Evolutionary conservation across 768 basidiomycete species (phyloP), one percentile per base, ranked within the genome.

Genomic region (Suillus tomentosus): DNA sequence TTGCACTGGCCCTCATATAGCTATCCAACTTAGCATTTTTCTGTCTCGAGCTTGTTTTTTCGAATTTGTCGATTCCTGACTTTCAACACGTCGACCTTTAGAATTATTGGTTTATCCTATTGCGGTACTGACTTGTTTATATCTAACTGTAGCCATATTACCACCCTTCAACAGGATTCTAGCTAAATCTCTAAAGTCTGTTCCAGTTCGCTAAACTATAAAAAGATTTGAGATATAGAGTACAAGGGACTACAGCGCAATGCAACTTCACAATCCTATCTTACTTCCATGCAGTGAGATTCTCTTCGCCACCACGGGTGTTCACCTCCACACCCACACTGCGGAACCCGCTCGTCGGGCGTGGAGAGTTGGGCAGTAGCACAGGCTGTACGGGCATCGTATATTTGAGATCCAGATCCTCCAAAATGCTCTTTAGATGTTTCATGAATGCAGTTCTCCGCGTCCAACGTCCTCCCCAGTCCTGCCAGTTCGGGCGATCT

Each of bases 401-500:
- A 72, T 93, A 94, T 37, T 78, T 79, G 62, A 94, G 76, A 69
- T 91, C 89, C 57, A 94, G 84, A 39, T 91, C 90, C 73, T 92
- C 91, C 60, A 92, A 77, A 15, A 87, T 72, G 5, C 78, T 83
- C 76, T 90, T 92, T 55, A 94, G 79, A 68, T 88, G 74, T 45
- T 87, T 84, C 91, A 93, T 92, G 74, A 93, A 90, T 27, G 76
- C 79, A 13, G 85, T 92, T 66, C 91, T 87, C 54, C 91, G 87
- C 9, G 78, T 79, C 91, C 89, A 92, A 63, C 91, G 81, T 22
- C 85, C 92, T 56, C 89, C 91, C 91, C 91, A 94, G 71, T 93
- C 90, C 71, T 93, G 92, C 92, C 91, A 94, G 71, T 91, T 92
- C 43, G 87, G 82, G 60, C 89, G 86, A 75, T 92, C 89, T 90